Evolutionary conservation across 164 flowering plant genomes (phyloP).

Genomic region (Tetrastigma voinierianum): DNA sequence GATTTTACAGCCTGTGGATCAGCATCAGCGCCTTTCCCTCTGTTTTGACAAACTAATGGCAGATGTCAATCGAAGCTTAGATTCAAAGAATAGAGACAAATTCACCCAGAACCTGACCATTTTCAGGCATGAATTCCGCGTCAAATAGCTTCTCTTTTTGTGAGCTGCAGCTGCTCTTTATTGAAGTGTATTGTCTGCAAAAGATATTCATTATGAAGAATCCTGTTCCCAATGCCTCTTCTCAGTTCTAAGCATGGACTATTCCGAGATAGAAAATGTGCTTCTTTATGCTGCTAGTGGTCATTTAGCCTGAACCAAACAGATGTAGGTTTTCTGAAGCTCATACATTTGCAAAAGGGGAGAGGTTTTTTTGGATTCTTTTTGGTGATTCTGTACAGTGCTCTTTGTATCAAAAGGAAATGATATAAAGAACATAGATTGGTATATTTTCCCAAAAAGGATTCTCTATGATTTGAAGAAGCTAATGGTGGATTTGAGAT

Average conservation of each 20-base stretch:
- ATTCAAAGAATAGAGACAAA: slow-evolving; percentile 91
- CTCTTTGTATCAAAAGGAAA: neutral
- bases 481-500: neutral
- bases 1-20: slow-evolving; percentile 74
- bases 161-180: neutral
- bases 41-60: slow-evolving; percentile 95
- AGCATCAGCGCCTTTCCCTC: slow-evolving; percentile 69
- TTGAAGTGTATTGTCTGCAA: neutral
- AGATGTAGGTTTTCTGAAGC: neutral
- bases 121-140: slow-evolving; percentile 89
- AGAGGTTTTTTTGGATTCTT: neutral
- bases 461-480: neutral
- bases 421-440: neutral
- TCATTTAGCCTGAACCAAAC: neutral
- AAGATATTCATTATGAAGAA: slow-evolving; percentile 1
- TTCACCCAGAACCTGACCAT: slow-evolving; percentile 87
- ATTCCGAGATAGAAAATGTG: neutral
- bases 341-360: neutral
- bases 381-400: slow-evolving; percentile 2
- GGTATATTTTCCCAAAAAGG: neutral
- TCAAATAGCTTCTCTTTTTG: slow-evolving; percentile 40
- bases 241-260: neutral
- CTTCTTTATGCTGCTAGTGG: neutral
- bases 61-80: slow-evolving; percentile 77
- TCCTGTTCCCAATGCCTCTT: neutral